These are phyloP conservation scores for Picocystis salinarum DNA, from an alignment of 139 green algal species.

Conservation along the genomic window DNA sequence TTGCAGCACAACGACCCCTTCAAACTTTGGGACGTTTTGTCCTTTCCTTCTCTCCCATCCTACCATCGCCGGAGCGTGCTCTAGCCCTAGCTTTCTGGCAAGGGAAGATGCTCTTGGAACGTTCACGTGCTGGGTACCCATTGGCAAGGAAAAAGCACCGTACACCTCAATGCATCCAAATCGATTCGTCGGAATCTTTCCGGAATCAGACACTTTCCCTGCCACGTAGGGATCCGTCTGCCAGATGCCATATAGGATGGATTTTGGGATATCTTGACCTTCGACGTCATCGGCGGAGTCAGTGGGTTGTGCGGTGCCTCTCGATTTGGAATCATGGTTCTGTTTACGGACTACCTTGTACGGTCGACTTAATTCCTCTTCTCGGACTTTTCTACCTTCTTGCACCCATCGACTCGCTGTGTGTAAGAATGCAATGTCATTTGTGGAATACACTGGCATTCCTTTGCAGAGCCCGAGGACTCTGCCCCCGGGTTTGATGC, in stretches of 20 bases:
- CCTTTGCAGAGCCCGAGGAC: slow-evolving; percentile 15
- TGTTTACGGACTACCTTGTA: slow-evolving; percentile 10
- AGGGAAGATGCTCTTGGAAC: slow-evolving; percentile 11
- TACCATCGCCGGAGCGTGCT: slow-evolving; percentile 21
- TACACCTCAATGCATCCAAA: slow-evolving; percentile 17
- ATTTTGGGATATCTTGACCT: slow-evolving; percentile 5
- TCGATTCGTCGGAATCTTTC: slow-evolving; percentile 14
- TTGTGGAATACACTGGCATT: slow-evolving; percentile 13
- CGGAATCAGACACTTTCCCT: slow-evolving; percentile 3
- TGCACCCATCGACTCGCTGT: slow-evolving; percentile 14
- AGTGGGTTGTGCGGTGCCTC: slow-evolving; percentile 1
- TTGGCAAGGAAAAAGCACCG: slow-evolving; percentile 8
- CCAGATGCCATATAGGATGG: slow-evolving; percentile 14
- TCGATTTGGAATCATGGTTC: not conserved
- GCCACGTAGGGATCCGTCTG: slow-evolving; percentile 17
- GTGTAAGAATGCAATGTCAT: slow-evolving; percentile 13
- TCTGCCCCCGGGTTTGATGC: slow-evolving; percentile 7
- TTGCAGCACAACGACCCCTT: slow-evolving; percentile 12
- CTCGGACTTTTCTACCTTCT: slow-evolving; percentile 9
- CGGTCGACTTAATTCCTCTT: slow-evolving; percentile 10
- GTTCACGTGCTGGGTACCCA: slow-evolving; percentile 14
- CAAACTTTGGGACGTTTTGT: slow-evolving; percentile 12
- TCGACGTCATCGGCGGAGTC: slow-evolving; percentile 7
- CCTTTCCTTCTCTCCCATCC: slow-evolving; percentile 16
- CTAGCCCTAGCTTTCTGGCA: slow-evolving; percentile 9